A percentile compares a stretch with the other conserved stretches of the same genome.
These are phyloP conservation scores for Cucurbita moschata DNA, from an alignment of 306 rosid species.

Conservation along the genomic window DNA sequence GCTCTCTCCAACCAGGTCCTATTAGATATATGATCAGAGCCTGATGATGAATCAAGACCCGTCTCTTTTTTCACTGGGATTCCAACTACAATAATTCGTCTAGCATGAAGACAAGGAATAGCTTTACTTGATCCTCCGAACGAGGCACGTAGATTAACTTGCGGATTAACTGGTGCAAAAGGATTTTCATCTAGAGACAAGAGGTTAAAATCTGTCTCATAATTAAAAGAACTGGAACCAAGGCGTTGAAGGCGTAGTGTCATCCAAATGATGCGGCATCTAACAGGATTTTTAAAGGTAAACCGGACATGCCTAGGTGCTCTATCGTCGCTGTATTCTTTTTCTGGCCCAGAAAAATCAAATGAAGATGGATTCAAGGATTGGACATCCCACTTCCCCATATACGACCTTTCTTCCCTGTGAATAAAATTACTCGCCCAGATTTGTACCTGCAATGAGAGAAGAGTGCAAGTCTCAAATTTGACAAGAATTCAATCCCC, in stretches of 20 bases:
- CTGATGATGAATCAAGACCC: slow-evolving; percentile 37
- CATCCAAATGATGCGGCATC: slow-evolving; percentile 92
- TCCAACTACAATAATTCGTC: slow-evolving; percentile 77
- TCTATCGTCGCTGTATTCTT: slow-evolving; percentile 30
- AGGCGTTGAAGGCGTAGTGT: slow-evolving; percentile 63
- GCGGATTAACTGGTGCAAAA: slow-evolving; percentile 27
- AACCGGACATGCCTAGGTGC: slow-evolving; percentile 72
- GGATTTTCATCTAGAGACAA: slow-evolving; percentile 85
- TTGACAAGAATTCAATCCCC: not conserved
- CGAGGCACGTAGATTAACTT: slow-evolving; percentile 56
- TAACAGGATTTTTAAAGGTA: slow-evolving; percentile 61
- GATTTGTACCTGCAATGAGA: slow-evolving; percentile 69
- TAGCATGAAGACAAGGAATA: slow-evolving; percentile 89
- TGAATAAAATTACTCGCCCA: slow-evolving; percentile 91
- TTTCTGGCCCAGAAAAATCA: slow-evolving; percentile 60
- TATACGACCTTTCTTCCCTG: slow-evolving; percentile 79
- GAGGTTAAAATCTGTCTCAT: slow-evolving; percentile 53
- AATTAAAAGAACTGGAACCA: slow-evolving; percentile 67
- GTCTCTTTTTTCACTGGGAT: slow-evolving; percentile 43
- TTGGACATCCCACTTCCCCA: slow-evolving; percentile 96
- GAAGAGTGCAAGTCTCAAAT: not conserved
- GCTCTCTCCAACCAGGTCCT: slow-evolving; percentile 58
- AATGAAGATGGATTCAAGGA: slow-evolving; percentile 55
- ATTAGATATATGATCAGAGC: slow-evolving; percentile 46
- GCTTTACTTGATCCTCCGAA: slow-evolving; percentile 61